phyloP scores from a whole-genome alignment of 805 yeast species.

The Zygosaccharomyces rouxii region DNA sequence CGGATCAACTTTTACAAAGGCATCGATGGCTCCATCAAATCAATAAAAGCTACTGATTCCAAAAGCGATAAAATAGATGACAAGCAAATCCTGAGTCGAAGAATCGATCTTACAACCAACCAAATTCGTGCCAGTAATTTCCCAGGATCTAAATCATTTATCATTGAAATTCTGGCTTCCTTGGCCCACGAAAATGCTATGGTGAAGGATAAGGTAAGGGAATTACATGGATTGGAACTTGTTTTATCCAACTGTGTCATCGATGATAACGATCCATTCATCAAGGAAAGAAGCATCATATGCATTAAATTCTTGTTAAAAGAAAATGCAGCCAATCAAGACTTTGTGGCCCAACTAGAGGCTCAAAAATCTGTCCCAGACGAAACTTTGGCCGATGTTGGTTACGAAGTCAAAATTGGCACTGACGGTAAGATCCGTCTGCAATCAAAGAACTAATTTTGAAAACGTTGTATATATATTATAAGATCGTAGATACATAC shows the following conservation, averaged over 20 bases:
- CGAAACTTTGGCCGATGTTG: slow-evolving; percentile 60
- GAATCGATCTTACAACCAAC: slow-evolving; percentile 23
- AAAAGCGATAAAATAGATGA: slow-evolving; percentile 31
- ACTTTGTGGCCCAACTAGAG: slow-evolving; percentile 69
- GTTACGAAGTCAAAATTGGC: slow-evolving; percentile 67
- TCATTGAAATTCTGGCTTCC: slow-evolving; percentile 62
- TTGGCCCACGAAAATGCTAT: slow-evolving; percentile 47
- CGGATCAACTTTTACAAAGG: slow-evolving; percentile 29
- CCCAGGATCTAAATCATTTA: slow-evolving; percentile 61
- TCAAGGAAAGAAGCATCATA: slow-evolving; percentile 77
- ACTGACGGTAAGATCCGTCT: slow-evolving; percentile 62
- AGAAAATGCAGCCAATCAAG: slow-evolving; percentile 65
- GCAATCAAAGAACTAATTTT: slow-evolving; percentile 28
- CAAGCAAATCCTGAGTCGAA: slow-evolving; percentile 22
- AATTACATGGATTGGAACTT: slow-evolving; percentile 61
- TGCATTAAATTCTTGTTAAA: slow-evolving; percentile 68
- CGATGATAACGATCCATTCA: slow-evolving; percentile 84
- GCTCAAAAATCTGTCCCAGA: slow-evolving; percentile 63
- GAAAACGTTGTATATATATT: not conserved
- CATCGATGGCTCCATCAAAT: slow-evolving; percentile 21
- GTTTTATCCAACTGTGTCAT: slow-evolving; percentile 77
- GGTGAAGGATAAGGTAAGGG: slow-evolving; percentile 66
- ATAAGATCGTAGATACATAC: slow-evolving; percentile 1
- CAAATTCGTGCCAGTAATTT: slow-evolving; percentile 38
- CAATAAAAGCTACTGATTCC: slow-evolving; percentile 22